A percentile compares a stretch with the other conserved stretches of the same genome.
Conservation (phyloP, 2,329 filamentous ascomycete species). For the Berkeleyomyces basicola region DNA sequence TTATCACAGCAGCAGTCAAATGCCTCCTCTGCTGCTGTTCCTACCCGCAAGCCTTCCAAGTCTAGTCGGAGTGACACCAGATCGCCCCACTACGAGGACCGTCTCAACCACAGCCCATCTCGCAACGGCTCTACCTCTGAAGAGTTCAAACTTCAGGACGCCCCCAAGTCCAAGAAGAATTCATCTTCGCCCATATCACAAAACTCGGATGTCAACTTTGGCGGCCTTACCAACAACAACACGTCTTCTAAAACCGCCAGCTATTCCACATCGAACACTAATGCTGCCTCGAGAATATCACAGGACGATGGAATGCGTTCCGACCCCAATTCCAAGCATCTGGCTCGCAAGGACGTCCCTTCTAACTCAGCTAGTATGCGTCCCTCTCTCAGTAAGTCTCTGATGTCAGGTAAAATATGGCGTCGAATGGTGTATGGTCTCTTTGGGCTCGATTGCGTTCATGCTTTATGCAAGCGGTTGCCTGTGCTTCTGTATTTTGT, state of each 20-base stretch:
- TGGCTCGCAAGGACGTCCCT: slow-evolving; percentile 49
- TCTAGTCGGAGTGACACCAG: slow-evolving; percentile 28
- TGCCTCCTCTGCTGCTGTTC: slow-evolving; percentile 13
- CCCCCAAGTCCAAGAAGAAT: slow-evolving; percentile 45
- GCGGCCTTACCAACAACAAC: slow-evolving; percentile 10
- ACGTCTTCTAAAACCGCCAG: slow-evolving; percentile 10
- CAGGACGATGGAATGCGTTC: slow-evolving; percentile 1
- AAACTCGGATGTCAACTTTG: slow-evolving; percentile 12
- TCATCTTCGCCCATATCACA: slow-evolving; percentile 22
- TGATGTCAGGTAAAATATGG: not conserved
- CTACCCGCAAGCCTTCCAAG: slow-evolving; percentile 33
- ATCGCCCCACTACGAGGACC: slow-evolving; percentile 15
- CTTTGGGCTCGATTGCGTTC: not conserved
- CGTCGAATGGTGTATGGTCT: not conserved
- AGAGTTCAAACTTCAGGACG: slow-evolving; percentile 67
- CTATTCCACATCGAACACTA: not conserved
- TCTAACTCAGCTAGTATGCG: slow-evolving; percentile 21
- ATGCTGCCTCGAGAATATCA: slow-evolving; percentile 5
- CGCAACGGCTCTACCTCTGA: slow-evolving; percentile 21
- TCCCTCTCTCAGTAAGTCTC: slow-evolving; percentile 25
- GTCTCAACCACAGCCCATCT: slow-evolving; percentile 20
- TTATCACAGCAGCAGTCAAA: slow-evolving; percentile 5
- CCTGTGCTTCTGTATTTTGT: not conserved
- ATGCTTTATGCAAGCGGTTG: not conserved
- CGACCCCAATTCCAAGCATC: slow-evolving; percentile 24